Base-by-base conservation (phyloP, 768 basidiomycete species). In the Boletus tylopilopsis region DNA sequence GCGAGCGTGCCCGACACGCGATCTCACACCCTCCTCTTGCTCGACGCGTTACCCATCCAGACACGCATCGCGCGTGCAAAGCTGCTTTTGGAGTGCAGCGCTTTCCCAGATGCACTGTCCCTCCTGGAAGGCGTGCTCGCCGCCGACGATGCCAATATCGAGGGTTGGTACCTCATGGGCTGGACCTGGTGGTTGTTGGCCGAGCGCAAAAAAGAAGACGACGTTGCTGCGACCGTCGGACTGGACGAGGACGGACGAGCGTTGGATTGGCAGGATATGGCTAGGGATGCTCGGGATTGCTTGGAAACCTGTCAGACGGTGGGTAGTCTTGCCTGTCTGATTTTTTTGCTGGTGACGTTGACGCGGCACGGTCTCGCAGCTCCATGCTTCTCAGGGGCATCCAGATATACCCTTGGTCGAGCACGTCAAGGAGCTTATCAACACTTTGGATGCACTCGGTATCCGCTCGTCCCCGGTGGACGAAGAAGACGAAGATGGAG, bases 101-200 rank as follows among this genome's bases (percentile, higher is more conserved):
- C 87, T 5, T 88, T 81, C 63, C 72, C 82, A 1, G 81, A 84
- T 22, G 92, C 92, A 1, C 69, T 94, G 6, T 67, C 84, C 11
- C 82, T 94, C 13, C 68, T 95, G 23, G 81, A 89, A 37, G 88
- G 86, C 12, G 76, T 94, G 10, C 83, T 94, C 68, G 78, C 85
- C 10, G 69, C 83, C 0, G 91, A 94, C 65, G 89, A 93, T 56
- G 78, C 90, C 61, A 86, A 90, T 45, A 84, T 93, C 12, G 92
- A 94, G 58, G 93, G 85, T 1, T 94, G 93, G 85, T 95, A 95
- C 63, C 79, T 95, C 24, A 92, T 94, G 68, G 93, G 92, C 45
- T 96, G 92, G 92, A 87, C 88, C 55, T 92, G 90, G 75, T 91
- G 83, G 72, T 71, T 94, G 39, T 83, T 89, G 80, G 79, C 82